Base-by-base conservation (phyloP, 805 yeast species). In the Lachancea quebecensis region DNA sequence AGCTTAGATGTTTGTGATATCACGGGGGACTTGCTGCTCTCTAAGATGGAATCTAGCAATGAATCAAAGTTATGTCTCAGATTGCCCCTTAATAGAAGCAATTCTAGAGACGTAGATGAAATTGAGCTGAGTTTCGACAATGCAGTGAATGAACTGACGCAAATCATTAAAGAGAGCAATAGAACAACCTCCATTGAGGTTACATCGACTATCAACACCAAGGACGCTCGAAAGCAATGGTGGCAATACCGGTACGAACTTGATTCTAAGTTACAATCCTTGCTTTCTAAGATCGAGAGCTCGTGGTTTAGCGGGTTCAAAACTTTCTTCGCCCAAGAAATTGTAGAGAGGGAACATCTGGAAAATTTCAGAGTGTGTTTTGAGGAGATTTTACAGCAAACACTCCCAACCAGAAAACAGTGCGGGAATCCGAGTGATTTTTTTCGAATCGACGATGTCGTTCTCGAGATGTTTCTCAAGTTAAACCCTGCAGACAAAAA, bases 231-330 rank as follows among this genome's bases (percentile, higher is more conserved):
- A 41, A 73, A 72, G 38, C 51, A 66, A 7, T 91, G 97, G 96
- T 93, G 97, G 95, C 71, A 72, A 35, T 66, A 68, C 27, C 67
- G 97, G 40, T 77, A 76, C 45, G 64, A 62, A 0, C 66, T 89
- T 14, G 96, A 91, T 60, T 59, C 67, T 9, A 62, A 73, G 39
- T 57, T 91, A 42, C 60, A 72, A 34, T 62, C 60, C 1, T 61
- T 89, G n/a, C 58, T 91, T n/a, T 54, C 59, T 1, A 68, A 68
- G 29, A 73, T 86, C 8, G 91, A 87, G 44, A 60, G 61, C 17
- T 66, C 68, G 45, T 86, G 96, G 90, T 66, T 91, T 32, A 88
- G 91, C 11, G 95, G 91, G 0, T 85, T 88, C 52, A 66, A 66
- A 42, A 81, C 89, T 0, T 57, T 87, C 2, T 82, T 90, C 57